phyloP scores from a whole-genome alignment of 1,284 basidiomycete genomes.

The Puccinia triticina region DNA sequence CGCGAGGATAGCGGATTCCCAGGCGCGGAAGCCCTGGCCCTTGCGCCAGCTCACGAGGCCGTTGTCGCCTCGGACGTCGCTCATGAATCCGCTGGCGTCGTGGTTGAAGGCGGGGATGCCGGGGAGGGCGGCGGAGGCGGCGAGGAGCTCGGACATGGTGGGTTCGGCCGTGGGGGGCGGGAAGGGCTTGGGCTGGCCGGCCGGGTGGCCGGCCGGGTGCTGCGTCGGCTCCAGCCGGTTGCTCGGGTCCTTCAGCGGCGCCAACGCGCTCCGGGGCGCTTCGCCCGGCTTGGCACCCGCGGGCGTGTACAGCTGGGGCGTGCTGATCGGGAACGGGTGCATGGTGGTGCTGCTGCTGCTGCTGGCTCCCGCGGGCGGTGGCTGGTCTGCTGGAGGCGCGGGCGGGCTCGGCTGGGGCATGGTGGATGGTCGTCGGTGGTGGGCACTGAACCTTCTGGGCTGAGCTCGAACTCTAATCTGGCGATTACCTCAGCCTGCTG shows the following conservation, averaged over 20 bases:
- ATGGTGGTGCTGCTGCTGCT: background rate
- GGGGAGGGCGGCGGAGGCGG: constrained; percentile 15
- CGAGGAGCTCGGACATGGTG: constrained; percentile 50
- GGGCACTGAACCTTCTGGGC: no score
- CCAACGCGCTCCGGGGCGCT: background rate
- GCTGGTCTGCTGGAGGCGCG: background rate
- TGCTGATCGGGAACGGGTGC: background rate
- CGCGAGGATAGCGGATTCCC: constrained; percentile 81
- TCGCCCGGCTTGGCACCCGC: background rate
- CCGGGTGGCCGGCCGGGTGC: background rate
- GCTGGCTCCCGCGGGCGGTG: background rate
- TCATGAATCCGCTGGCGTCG: constrained; percentile 39
- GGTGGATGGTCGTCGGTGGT: no score
- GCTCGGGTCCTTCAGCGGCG: background rate
- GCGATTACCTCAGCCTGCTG: no score
- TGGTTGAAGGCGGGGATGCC: constrained; percentile 7
- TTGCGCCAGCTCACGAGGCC: constrained; percentile 58
- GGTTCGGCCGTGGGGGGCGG: constrained; percentile 19
- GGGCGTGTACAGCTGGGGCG: background rate
- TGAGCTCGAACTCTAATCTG: no score
- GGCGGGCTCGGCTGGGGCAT: background rate
- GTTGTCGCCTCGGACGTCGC: constrained; percentile 45
- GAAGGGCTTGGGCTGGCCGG: background rate
- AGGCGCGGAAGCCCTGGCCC: constrained; percentile 62
- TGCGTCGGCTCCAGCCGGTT: background rate